These are phyloP conservation scores for Bryum argenteum DNA, from an alignment of 225 moss, liverwort and hornwort species.

Conservation along the genomic window DNA sequence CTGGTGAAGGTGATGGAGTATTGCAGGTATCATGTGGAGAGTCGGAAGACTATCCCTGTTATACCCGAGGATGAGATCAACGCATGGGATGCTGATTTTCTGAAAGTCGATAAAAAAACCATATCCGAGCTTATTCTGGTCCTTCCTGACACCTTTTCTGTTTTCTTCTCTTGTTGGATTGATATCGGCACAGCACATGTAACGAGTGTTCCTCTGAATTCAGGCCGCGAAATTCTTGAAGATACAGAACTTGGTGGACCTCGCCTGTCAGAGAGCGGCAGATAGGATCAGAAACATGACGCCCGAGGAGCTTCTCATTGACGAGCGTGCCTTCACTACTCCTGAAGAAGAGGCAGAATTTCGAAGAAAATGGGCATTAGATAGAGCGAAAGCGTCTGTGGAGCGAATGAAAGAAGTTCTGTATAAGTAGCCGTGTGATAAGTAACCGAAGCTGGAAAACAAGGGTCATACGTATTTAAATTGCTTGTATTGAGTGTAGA, in stretches of 20 bases:
- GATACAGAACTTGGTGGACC: slow-evolving; percentile 57
- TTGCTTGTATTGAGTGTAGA: no score
- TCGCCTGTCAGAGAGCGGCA: slow-evolving; percentile 52
- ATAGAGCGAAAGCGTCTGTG: no score
- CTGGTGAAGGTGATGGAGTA: slow-evolving; percentile 62
- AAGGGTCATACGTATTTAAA: no score
- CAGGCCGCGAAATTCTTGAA: slow-evolving; percentile 55
- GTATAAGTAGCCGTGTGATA: no score
- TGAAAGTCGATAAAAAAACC: slow-evolving; percentile 55
- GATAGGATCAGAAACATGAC: slow-evolving; percentile 38
- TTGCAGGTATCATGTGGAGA: slow-evolving; percentile 60
- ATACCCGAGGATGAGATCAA: slow-evolving; percentile 56
- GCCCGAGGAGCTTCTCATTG: slow-evolving; percentile 47
- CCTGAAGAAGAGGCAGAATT: no score
- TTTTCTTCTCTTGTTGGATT: no score
- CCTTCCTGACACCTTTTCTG: no score
- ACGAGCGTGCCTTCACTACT: no score
- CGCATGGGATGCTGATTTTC: slow-evolving; percentile 53
- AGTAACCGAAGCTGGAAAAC: no score
- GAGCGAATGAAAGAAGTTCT: no score
- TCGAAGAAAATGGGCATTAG: no score
- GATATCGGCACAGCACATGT: no score
- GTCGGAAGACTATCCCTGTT: slow-evolving; percentile 51
- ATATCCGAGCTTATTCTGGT: slow-evolving; percentile 26
- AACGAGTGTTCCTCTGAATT: slow-evolving; percentile 22